phyloP scores from a whole-genome alignment of 2,329 filamentous ascomycete species.

The Pseudocercospora fuligena region DNA sequence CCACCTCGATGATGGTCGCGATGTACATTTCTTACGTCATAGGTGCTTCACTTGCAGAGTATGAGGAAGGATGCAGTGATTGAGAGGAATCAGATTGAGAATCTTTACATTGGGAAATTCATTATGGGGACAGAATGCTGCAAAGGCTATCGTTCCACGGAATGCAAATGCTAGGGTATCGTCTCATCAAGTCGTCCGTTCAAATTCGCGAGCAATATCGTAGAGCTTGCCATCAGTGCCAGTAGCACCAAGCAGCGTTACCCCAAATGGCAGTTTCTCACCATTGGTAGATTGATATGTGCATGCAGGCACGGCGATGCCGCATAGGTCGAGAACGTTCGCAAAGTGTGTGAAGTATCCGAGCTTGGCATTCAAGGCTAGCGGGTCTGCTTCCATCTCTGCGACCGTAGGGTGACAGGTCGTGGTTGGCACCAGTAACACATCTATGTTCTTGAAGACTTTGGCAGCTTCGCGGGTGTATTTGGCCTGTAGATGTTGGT shows the following conservation, averaged over 20 bases:
- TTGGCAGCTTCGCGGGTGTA: constrained; percentile 50
- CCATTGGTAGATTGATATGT: constrained; percentile 38
- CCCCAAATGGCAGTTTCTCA: constrained; percentile 46
- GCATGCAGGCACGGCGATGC: constrained; percentile 59
- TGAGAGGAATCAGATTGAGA: background rate
- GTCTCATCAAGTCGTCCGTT: constrained; percentile 27
- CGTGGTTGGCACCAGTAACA: constrained; percentile 61
- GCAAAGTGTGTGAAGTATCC: constrained; percentile 65
- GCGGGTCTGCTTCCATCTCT: constrained; percentile 57
- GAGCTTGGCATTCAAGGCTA: constrained; percentile 59
- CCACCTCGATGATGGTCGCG: background rate
- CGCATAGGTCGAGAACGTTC: constrained; percentile 64
- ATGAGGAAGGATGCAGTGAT: background rate
- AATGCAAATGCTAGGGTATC: constrained; percentile 1
- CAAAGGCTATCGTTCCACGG: background rate
- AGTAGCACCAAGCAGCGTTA: constrained; percentile 46
- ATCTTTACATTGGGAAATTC: background rate
- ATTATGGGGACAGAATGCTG: background rate
- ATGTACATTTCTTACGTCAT: background rate
- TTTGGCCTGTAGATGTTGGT: constrained; percentile 53
- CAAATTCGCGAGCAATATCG: constrained; percentile 45
- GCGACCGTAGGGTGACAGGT: constrained; percentile 54
- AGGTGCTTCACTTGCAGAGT: background rate
- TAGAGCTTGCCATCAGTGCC: constrained; percentile 47
- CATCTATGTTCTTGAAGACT: constrained; percentile 50